Percentiles rank a stretch among this genome's conserved stretches.
Evolutionary conservation across 2,329 filamentous ascomycete species (phyloP).

Genomic region (Sporothrix pallida): DNA sequence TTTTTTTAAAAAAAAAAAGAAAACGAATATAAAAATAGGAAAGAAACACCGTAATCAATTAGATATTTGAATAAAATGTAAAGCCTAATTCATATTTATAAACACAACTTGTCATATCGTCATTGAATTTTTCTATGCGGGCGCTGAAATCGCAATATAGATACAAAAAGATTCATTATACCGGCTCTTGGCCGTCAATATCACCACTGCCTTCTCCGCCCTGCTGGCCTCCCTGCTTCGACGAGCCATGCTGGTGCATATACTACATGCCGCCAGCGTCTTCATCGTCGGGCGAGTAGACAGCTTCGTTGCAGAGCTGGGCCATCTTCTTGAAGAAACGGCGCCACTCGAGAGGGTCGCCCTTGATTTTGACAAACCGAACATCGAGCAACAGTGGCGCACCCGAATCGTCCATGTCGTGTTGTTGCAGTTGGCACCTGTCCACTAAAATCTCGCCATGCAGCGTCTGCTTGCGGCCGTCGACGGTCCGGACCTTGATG

Average conservation of each 20-base stretch:
- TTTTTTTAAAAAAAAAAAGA: background rate
- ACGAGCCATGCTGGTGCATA: conserved; percentile 1
- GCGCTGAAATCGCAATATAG: conserved; percentile 8
- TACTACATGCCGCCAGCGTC: conserved; percentile 28
- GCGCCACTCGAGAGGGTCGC: conserved; percentile 95
- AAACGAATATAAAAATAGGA: background rate
- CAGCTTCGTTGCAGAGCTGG: conserved; percentile 81
- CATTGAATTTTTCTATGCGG: conserved; percentile 19
- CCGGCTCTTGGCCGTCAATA: background rate
- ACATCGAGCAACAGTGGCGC: conserved; percentile 75
- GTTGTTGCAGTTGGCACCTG: conserved; percentile 56
- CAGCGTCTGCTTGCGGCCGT: conserved; percentile 73
- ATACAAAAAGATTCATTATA: background rate
- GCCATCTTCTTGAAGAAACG: conserved; percentile 97
- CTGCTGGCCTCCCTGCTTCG: background rate
- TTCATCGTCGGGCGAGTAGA: conserved; percentile 55
- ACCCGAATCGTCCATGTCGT: conserved; percentile 54
- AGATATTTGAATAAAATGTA: background rate
- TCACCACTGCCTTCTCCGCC: background rate
- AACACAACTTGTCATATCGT: background rate
- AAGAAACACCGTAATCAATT: too few species aligned
- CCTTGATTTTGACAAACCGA: conserved; percentile 91
- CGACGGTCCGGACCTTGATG: conserved; percentile 76
- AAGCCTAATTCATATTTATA: background rate
- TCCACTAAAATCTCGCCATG: conserved; percentile 79